Conservation (phyloP, 1,284 basidiomycete genomes). For the Naganishia liquefaciens region DNA sequence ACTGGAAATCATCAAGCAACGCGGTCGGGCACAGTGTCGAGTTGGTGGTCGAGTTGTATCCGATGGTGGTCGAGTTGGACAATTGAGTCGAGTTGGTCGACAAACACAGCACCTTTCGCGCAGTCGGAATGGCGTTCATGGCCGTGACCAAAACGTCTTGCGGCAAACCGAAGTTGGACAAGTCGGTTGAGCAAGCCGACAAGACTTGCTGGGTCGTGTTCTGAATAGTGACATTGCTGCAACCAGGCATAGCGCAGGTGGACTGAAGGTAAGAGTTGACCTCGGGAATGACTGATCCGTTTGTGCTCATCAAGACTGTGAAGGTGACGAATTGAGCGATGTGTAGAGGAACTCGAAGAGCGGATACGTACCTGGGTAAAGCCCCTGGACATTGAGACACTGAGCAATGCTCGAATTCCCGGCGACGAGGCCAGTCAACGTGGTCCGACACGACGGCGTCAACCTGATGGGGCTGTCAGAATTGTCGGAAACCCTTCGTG, state of each 20-base stretch:
- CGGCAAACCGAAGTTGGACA: constrained; percentile 39
- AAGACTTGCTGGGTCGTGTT: constrained; percentile 40
- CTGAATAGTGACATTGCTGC: constrained; percentile 44
- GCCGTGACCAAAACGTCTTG: constrained; percentile 40
- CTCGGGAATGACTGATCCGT: constrained; percentile 43
- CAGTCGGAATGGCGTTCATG: constrained; percentile 44
- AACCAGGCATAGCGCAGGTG: constrained; percentile 44
- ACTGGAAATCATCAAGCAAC: constrained; percentile 42
- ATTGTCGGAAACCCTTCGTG: not conserved
- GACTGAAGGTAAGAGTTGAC: constrained; percentile 45
- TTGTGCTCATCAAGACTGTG: constrained; percentile 38
- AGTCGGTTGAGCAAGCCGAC: constrained; percentile 43
- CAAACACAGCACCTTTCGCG: constrained; percentile 49
- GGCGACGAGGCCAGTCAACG: constrained; percentile 22
- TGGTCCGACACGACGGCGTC: constrained; percentile 25
- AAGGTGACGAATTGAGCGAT: not conserved
- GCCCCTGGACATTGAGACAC: constrained; percentile 28
- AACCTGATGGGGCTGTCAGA: constrained; percentile 13
- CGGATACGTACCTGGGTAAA: constrained; percentile 27
- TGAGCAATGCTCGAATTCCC: constrained; percentile 23
- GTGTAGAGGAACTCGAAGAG: not conserved
- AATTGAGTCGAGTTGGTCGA: constrained; percentile 41
- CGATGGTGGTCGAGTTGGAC: constrained; percentile 45
- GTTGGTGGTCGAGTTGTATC: constrained; percentile 42
- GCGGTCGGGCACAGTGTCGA: constrained; percentile 44